Conservation (phyloP, 768 basidiomycete genomes). For the Tulasnella calospora region DNA sequence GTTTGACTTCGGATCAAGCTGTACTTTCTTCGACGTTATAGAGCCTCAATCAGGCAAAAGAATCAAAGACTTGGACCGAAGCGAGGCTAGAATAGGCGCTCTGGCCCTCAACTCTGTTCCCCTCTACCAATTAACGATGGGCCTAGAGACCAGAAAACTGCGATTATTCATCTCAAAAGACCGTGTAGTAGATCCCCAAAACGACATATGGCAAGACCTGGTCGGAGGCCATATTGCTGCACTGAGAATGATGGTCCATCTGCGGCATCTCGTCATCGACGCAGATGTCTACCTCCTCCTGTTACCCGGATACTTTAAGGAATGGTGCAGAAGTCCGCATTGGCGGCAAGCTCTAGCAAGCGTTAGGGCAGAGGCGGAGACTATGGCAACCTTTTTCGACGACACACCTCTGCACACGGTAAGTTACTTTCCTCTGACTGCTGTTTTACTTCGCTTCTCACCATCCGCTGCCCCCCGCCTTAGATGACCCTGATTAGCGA, state of each 20-base stretch:
- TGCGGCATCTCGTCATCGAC: conserved; percentile 24
- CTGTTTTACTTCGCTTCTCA: no score
- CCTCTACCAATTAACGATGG: conserved; percentile 22
- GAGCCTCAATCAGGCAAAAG: neutral
- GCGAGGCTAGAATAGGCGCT: conserved; percentile 6
- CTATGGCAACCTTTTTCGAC: conserved; percentile 27
- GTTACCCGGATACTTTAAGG: conserved; percentile 20
- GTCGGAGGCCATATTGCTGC: conserved; percentile 26
- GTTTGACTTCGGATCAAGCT: conserved; percentile 22
- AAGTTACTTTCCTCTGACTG: neutral
- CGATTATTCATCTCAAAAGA: conserved; percentile 19
- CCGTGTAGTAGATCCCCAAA: neutral
- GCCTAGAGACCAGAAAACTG: conserved; percentile 15
- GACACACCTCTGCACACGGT: conserved; percentile 20
- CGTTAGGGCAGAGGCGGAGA: conserved; percentile 18
- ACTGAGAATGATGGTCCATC: conserved; percentile 25
- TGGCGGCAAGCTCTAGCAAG: conserved; percentile 17
- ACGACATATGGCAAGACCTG: conserved; percentile 25
- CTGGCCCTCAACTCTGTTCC: conserved; percentile 14
- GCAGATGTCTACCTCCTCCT: conserved; percentile 25
- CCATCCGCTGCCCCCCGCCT: neutral
- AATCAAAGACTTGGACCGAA: conserved; percentile 13
- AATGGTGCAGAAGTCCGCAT: conserved; percentile 20
- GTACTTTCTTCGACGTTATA: conserved; percentile 1
- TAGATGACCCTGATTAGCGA: conserved; percentile 22